Base-by-base conservation (phyloP, 2,329 filamentous ascomycete species). In the Trichoderma asperellum region DNA sequence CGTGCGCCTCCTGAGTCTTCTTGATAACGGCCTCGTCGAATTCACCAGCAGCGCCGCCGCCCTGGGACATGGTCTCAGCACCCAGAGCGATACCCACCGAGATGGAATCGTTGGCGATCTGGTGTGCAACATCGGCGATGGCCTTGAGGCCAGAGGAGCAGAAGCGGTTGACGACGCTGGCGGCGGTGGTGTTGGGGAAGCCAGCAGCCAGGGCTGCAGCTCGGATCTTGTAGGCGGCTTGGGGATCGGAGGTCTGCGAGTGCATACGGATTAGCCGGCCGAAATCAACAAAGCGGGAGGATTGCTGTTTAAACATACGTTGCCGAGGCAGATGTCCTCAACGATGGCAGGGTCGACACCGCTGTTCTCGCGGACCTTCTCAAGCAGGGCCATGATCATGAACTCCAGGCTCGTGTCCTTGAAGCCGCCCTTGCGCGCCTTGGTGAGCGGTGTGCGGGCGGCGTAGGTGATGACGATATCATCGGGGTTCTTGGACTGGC, bases 61-160 rank as follows among this genome's bases (percentile, higher is more conserved):
- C 37, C 37, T 84, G 81, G 5, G 90, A 91, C 96, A 99, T 99
- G 78, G 87, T 87, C 83, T 99, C 96, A 64, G 92, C 94, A 65
- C 96, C 96, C 57, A 96, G 81, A 18, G 94, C 95, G 71, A 99
- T 84, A 75, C 96, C 96, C 73, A 97, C 81, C 70, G 97, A 91
- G 79, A 99, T 98, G 74, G 87, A 88, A 71, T 94, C 94, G 62
- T 85, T 83, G 70, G 86, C 80, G 80, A 99, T 97, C 79, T 94
- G 88, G 82, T 96, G 91, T 62, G 96, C 94, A 74, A 99, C 96
- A 77, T 97, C 94, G 81, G 97, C 94, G 5, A 94, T 92, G 69
- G 96, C 94, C 83, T 97, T 96, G 73, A 99, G 90, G 43, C 96
- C 96, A 0, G 94, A 97, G 47, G 93, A 96, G 87, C 96, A 99